These are phyloP conservation scores for Nakataea oryzae DNA, from an alignment of 2,329 filamentous ascomycete genomes.

Conservation along the genomic window DNA sequence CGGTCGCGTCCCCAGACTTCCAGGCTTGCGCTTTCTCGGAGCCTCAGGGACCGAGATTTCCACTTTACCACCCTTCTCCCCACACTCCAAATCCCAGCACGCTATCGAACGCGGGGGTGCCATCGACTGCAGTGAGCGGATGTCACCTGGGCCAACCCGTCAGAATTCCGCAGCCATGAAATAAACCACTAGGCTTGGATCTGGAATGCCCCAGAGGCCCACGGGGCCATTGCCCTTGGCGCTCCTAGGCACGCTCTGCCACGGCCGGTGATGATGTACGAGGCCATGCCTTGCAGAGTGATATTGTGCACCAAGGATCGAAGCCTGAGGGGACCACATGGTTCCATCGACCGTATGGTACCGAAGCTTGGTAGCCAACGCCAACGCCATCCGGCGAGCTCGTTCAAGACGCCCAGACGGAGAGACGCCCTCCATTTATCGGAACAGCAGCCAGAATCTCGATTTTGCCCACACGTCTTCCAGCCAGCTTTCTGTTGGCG, in stretches of 20 bases:
- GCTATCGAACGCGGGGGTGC: neutral
- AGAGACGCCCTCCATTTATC: neutral
- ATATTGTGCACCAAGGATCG: neutral
- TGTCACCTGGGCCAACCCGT: neutral
- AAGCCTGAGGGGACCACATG: neutral
- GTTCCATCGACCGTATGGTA: neutral
- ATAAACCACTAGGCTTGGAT: neutral
- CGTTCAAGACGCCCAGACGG: neutral
- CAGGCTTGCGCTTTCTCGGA: neutral
- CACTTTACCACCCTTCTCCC: neutral
- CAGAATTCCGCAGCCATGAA: neutral
- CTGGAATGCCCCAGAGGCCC: neutral
- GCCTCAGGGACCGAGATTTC: conserved; percentile 2
- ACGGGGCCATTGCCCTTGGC: neutral
- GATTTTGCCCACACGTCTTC: neutral
- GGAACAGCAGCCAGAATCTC: neutral
- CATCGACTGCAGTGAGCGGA: neutral
- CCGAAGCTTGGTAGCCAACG: neutral
- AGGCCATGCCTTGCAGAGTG: neutral
- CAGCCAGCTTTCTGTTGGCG: neutral
- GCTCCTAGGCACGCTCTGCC: no score
- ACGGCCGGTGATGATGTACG: no score
- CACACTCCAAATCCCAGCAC: neutral
- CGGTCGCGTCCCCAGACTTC: neutral
- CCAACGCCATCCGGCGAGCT: neutral